These are phyloP conservation scores for Pestalotiopsis sp. DNA, from an alignment of 2,329 filamentous ascomycete species.

Conservation along the genomic window DNA sequence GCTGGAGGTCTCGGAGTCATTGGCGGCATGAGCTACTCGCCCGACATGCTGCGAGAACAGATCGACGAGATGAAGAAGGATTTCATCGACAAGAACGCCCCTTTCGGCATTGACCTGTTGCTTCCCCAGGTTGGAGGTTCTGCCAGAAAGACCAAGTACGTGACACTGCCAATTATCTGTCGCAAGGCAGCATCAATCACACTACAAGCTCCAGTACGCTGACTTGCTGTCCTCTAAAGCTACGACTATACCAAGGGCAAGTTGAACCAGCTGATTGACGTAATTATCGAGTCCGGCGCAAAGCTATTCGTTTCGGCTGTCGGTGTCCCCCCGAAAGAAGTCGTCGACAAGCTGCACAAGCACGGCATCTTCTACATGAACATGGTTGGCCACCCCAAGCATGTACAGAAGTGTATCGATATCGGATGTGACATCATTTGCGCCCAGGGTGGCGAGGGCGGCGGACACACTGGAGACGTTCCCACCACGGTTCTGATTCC, in stretches of 20 bases:
- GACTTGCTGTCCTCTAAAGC: conserved; percentile 50
- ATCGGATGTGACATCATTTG: conserved; percentile 95
- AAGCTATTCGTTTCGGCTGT: conserved; percentile 97
- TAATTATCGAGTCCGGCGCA: conserved; percentile 89
- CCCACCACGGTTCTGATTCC: conserved; percentile 93
- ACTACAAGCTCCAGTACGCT: conserved; percentile 4
- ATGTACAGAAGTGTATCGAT: conserved; percentile 93
- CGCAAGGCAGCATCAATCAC: neutral
- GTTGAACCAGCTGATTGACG: conserved; percentile 84
- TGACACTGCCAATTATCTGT: conserved; percentile 5
- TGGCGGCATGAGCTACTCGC: conserved; percentile 92
- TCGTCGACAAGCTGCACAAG: conserved; percentile 89
- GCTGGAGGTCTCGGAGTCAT: conserved; percentile 96
- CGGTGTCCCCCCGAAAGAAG: conserved; percentile 84
- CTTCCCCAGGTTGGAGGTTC: conserved; percentile 93
- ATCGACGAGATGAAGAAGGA: conserved; percentile 91
- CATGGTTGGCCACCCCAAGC: conserved; percentile 99
- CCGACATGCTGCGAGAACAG: conserved; percentile 95
- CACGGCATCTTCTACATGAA: conserved; percentile 96
- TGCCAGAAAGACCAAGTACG: conserved; percentile 89
- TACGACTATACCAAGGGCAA: conserved; percentile 99
- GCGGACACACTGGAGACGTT: conserved; percentile 93
- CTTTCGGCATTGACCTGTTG: conserved; percentile 92
- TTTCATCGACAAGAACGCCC: conserved; percentile 86
- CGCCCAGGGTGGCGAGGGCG: conserved; percentile 96